Conservation (phyloP, 495 filamentous ascomycete species). For the Xylaria nigripes region DNA sequence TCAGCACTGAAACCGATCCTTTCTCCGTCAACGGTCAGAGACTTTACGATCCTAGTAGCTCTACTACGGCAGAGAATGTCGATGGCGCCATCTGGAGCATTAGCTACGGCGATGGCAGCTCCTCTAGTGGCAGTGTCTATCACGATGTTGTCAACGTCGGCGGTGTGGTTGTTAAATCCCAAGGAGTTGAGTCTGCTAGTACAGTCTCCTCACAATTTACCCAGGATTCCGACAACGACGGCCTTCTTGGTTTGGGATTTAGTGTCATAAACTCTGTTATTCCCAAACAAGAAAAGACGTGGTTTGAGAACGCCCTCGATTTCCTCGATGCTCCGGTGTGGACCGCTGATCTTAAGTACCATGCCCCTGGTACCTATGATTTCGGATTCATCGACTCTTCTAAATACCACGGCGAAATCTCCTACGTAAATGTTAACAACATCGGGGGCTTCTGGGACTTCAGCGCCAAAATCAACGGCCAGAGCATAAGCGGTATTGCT, state of each 20-base stretch:
- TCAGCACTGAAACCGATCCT: slow-evolving; percentile 24
- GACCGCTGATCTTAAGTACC: slow-evolving; percentile 53
- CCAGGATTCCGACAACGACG: slow-evolving; percentile 53
- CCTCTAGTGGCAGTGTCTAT: slow-evolving; percentile 61
- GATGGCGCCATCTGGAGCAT: slow-evolving; percentile 57
- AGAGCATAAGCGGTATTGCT: slow-evolving; percentile 45
- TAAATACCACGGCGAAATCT: slow-evolving; percentile 56
- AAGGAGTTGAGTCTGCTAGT: slow-evolving; percentile 63
- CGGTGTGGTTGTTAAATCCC: slow-evolving; percentile 49
- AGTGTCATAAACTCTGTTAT: slow-evolving; percentile 59
- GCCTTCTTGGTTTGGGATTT: slow-evolving; percentile 66
- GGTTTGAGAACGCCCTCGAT: slow-evolving; percentile 60
- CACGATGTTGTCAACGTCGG: slow-evolving; percentile 62
- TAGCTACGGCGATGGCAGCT: slow-evolving; percentile 62
- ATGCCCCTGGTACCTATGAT: slow-evolving; percentile 55
- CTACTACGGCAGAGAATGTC: slow-evolving; percentile 41
- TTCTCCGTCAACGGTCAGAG: slow-evolving; percentile 41
- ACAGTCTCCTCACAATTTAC: slow-evolving; percentile 53
- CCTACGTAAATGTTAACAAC: slow-evolving; percentile 52
- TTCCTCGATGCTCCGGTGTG: slow-evolving; percentile 55
- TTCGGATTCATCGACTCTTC: slow-evolving; percentile 62
- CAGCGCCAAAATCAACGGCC: slow-evolving; percentile 33
- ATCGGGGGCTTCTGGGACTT: slow-evolving; percentile 65
- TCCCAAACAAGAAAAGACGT: slow-evolving; percentile 57
- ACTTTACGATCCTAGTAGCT: slow-evolving; percentile 48